Percentiles rank a stretch among this genome's conserved stretches.
Evolutionary conservation across 2,329 filamentous ascomycete species (phyloP).

Genomic region (Coniochaeta prunicola): DNA sequence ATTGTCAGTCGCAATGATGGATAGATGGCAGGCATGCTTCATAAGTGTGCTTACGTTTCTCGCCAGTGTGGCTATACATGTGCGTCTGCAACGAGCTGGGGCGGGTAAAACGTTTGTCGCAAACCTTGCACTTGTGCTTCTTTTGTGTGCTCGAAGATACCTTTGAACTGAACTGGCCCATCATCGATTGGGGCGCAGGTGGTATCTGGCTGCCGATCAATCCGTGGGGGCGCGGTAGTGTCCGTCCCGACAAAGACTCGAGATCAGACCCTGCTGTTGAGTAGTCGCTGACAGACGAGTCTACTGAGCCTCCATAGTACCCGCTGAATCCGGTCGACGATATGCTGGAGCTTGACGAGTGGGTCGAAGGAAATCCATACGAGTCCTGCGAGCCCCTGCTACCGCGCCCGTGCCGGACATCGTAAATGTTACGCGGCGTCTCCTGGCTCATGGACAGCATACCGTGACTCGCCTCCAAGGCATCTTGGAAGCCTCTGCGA

Average conservation of each 20-base stretch:
- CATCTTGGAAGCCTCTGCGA: slow-evolving; percentile 58
- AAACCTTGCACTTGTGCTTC: slow-evolving; percentile 99
- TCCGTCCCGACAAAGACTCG: slow-evolving; percentile 72
- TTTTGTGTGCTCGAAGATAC: slow-evolving; percentile 93
- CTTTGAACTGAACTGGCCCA: slow-evolving; percentile 97
- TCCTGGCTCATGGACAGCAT: slow-evolving; percentile 97
- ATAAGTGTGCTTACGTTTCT: slow-evolving; percentile 72
- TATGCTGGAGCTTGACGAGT: slow-evolving; percentile 84
- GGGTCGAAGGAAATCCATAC: slow-evolving; percentile 81
- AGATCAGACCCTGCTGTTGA: slow-evolving; percentile 85
- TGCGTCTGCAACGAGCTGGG: slow-evolving; percentile 93
- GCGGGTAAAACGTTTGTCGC: slow-evolving; percentile 93
- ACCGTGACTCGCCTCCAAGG: slow-evolving; percentile 84
- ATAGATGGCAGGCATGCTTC: slow-evolving; percentile 1
- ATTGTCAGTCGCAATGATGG: neutral
- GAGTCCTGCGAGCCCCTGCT: slow-evolving; percentile 72
- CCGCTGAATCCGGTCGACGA: slow-evolving; percentile 74
- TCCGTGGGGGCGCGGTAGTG: slow-evolving; percentile 71
- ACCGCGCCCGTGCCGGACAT: slow-evolving; percentile 42
- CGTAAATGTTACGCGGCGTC: slow-evolving; percentile 85
- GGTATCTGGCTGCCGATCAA: slow-evolving; percentile 53
- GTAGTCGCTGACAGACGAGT: slow-evolving; percentile 85
- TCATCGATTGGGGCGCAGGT: slow-evolving; percentile 91
- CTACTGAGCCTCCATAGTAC: slow-evolving; percentile 80
- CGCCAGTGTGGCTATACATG: slow-evolving; percentile 97